Evolutionary conservation across 768 basidiomycete species (phyloP).

Genomic region (Phlebiopsis flavidoalba): DNA sequence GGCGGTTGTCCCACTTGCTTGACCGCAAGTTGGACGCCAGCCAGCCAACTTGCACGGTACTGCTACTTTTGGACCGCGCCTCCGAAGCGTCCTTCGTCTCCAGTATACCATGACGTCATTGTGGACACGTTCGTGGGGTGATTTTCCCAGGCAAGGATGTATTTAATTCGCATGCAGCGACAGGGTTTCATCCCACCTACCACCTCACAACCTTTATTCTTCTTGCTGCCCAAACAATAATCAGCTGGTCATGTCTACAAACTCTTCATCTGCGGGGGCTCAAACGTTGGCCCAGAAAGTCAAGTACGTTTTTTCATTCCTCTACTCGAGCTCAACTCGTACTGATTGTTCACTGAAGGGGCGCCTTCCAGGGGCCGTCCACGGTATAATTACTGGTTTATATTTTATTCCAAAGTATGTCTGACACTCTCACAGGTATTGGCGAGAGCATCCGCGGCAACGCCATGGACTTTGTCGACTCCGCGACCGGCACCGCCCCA

Average conservation of each 20-base stretch:
- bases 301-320: conserved; percentile 1
- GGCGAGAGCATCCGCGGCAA: conserved; percentile 14
- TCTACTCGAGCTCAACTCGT: not conserved
- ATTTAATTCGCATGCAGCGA: not conserved
- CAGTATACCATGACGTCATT: too few species aligned
- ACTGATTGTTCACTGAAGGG: not conserved
- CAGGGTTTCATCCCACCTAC: not conserved
- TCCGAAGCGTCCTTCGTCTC: too few species aligned
- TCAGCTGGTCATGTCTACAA: not conserved
- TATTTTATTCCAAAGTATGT: not conserved
- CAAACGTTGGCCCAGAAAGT: conserved; percentile 10
- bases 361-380: conserved; percentile 8
- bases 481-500: conserved; percentile 8
- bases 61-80: too few species aligned
- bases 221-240: not conserved
- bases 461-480: conserved; percentile 16
- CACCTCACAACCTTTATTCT: not conserved
- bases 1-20: too few species aligned
- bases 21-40: too few species aligned
- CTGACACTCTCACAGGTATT: not conserved
- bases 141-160: too few species aligned
- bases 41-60: too few species aligned
- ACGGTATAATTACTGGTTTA: not conserved
- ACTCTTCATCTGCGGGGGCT: conserved; percentile 4
- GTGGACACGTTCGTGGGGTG: too few species aligned